A percentile compares a stretch with the other conserved stretches of the same genome.
Conservation (phyloP, 176 grass and related monocot genomes). For the Saccharum officinarum region DNA sequence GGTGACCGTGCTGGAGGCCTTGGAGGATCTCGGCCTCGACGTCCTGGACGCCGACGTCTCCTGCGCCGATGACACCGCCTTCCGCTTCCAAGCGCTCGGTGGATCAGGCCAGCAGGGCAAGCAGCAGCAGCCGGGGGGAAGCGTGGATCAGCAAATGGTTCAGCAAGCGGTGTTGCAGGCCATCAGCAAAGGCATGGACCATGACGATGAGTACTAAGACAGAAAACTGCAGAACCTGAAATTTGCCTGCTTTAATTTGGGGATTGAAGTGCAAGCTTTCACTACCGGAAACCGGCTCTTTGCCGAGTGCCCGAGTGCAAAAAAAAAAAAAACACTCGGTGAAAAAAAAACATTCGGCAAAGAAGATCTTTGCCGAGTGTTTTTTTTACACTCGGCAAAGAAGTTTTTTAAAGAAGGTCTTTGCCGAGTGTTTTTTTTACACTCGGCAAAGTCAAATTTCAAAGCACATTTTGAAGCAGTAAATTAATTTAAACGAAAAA, state of each 20-base stretch:
- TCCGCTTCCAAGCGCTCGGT: slow-evolving; percentile 50
- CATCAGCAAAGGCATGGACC: slow-evolving; percentile 49
- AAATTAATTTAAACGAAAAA: too few relatives aligned
- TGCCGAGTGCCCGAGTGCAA: too few relatives aligned
- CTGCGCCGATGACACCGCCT: slow-evolving; percentile 36
- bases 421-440: too few relatives aligned
- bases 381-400: too few relatives aligned
- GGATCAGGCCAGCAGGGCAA: slow-evolving; percentile 13
- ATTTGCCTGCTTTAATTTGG: neutral
- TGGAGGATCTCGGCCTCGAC: slow-evolving; percentile 59
- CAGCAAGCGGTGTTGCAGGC: slow-evolving; percentile 55
- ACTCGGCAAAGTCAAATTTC: too few relatives aligned
- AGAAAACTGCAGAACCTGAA: neutral
- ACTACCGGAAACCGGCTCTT: too few relatives aligned
- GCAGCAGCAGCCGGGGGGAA: slow-evolving; percentile 4
- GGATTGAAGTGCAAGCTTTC: neutral
- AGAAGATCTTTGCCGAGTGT: too few relatives aligned
- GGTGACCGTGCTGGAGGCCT: slow-evolving; percentile 52
- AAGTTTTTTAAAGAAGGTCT: too few relatives aligned
- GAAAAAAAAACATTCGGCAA: too few relatives aligned
- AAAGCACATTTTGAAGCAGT: too few relatives aligned
- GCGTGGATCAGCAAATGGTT: slow-evolving; percentile 57
- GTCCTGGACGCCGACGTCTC: slow-evolving; percentile 60
- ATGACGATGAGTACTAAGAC: neutral
- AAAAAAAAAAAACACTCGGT: too few relatives aligned